Conservation (phyloP, 1,284 basidiomycete species). For the Malassezia japonica region DNA sequence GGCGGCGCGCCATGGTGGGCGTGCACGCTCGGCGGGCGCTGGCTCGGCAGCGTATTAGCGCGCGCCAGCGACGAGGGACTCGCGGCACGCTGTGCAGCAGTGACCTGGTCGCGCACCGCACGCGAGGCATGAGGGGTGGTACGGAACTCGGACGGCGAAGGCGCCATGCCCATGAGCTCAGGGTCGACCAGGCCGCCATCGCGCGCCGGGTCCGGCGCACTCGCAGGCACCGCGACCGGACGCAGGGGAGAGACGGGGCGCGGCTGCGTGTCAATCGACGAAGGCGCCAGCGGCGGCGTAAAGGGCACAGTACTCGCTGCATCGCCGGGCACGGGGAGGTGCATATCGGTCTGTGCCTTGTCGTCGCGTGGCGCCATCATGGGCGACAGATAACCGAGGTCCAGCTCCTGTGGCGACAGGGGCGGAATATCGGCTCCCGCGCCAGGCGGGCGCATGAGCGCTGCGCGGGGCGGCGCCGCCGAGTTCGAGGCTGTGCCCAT, state of each 20-base stretch:
- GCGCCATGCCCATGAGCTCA: slow-evolving; percentile 3
- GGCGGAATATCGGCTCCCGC: too few species aligned
- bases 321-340: not conserved
- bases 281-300: not conserved
- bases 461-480: too few species aligned
- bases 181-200: slow-evolving; percentile 14
- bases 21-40: not conserved
- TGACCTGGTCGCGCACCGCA: not conserved
- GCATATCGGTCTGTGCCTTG: not conserved
- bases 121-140: not conserved
- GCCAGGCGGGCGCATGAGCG: too few species aligned
- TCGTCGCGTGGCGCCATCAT: not conserved
- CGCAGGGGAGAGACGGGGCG: slow-evolving; percentile 8
- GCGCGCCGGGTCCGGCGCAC: not conserved
- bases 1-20: too few species aligned
- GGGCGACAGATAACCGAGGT: not conserved
- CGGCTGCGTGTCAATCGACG: not conserved
- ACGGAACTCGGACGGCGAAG: not conserved
- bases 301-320: too few species aligned
- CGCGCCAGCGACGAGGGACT: not conserved
- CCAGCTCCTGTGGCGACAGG: not conserved
- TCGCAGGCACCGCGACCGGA: not conserved
- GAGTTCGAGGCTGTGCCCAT: too few species aligned
- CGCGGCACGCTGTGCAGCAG: not conserved
- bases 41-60: slow-evolving; percentile 3